Evolutionary conservation across 2,329 filamentous ascomycete genomes (phyloP).

Genomic region (Dryadomyces quercivorus): DNA sequence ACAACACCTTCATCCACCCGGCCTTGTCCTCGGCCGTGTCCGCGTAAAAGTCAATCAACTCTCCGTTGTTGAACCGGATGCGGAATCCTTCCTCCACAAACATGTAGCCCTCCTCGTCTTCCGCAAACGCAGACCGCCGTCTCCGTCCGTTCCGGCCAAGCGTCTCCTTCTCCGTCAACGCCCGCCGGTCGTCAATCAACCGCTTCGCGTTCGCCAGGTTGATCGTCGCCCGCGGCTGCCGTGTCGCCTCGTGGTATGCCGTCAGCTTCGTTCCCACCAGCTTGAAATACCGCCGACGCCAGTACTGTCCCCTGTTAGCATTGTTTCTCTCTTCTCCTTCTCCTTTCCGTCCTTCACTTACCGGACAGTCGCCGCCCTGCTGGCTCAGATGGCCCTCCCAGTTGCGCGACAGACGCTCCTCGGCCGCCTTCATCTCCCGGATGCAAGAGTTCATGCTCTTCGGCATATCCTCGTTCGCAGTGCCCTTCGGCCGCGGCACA

Average conservation of each 20-base stretch:
- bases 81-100: constrained; percentile 99
- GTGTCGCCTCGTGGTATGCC: constrained; percentile 89
- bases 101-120: constrained; percentile 98
- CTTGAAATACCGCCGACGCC: constrained; percentile 96
- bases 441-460: constrained; percentile 99
- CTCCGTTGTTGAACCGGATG: constrained; percentile 94
- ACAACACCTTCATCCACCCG: constrained; percentile 83
- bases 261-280: constrained; percentile 83
- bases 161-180: constrained; percentile 74
- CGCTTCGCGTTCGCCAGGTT: constrained; percentile 88
- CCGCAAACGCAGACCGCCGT: constrained; percentile 88
- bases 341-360: constrained; percentile 40
- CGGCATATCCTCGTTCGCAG: constrained; percentile 89
- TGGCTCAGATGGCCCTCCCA: constrained; percentile 90
- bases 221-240: constrained; percentile 92
- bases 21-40: constrained; percentile 82
- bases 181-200: constrained; percentile 80
- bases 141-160: constrained; percentile 65
- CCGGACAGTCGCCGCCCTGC: constrained; percentile 93
- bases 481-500: constrained; percentile 79
- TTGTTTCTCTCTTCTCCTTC: too few species aligned
- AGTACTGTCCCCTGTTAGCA: constrained; percentile 55
- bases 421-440: constrained; percentile 82
- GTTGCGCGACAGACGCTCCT: constrained; percentile 62
- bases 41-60: constrained; percentile 97